A percentile compares a stretch with the other conserved stretches of the same genome.
Evolutionary conservation across 1,284 basidiomycete genomes (phyloP).

Genomic region (Tremellales sp.): DNA sequence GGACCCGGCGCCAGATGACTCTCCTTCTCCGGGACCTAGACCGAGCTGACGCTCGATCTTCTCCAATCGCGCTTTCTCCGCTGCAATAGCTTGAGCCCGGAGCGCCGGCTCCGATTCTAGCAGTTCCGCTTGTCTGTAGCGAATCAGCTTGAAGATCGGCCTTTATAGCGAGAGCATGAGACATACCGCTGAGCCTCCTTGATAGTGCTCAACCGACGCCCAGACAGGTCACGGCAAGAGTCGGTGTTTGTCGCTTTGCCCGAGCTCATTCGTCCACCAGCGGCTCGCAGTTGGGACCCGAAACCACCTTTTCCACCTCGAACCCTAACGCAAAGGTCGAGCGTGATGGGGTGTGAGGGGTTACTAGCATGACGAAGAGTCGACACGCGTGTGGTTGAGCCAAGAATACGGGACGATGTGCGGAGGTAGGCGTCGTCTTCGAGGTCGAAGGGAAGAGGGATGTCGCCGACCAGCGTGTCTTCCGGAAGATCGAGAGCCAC

Average conservation of each 20-base stretch:
- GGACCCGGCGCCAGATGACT: constrained; percentile 34
- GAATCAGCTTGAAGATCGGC: neutral
- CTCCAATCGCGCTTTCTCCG: constrained; percentile 80
- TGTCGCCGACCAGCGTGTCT: constrained; percentile 15
- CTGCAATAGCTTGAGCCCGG: constrained; percentile 71
- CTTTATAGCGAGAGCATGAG: neutral
- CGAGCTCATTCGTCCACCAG: constrained; percentile 94
- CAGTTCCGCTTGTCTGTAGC: constrained; percentile 81
- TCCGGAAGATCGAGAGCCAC: constrained; percentile 19
- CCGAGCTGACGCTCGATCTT: constrained; percentile 75
- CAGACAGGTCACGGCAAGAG: constrained; percentile 88
- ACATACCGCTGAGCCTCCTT: constrained; percentile 89
- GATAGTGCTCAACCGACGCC: constrained; percentile 82
- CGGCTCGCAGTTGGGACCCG: constrained; percentile 90
- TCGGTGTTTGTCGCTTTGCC: constrained; percentile 94
- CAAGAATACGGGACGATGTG: constrained; percentile 24
- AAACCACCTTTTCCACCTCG: constrained; percentile 96
- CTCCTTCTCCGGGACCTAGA: constrained; percentile 48
- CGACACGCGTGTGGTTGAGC: constrained; percentile 15
- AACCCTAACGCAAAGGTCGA: constrained; percentile 53
- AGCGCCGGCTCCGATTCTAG: constrained; percentile 80
- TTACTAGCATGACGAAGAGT: constrained; percentile 11
- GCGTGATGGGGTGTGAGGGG: constrained; percentile 23
- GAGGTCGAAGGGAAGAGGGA: constrained; percentile 12
- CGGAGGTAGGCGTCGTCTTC: constrained; percentile 30